These are phyloP conservation scores for Cladosporium phlei DNA, from an alignment of 2,329 filamentous ascomycete genomes.

Conservation along the genomic window DNA sequence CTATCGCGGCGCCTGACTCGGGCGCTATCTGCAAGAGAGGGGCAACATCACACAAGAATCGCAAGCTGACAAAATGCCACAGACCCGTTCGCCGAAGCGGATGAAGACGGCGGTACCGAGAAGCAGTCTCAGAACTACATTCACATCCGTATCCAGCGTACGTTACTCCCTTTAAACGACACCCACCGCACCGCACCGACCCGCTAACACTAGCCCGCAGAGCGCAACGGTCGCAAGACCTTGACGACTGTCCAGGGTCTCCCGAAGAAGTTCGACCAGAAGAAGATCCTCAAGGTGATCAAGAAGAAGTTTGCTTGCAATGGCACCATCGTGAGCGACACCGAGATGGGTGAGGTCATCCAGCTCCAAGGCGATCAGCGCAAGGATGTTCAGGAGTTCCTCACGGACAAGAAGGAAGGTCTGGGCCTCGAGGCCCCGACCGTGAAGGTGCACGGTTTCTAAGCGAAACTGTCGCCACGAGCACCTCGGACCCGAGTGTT, in stretches of 20 bases:
- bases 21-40: conserved; percentile 4
- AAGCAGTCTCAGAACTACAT: conserved; percentile 97
- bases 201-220: conserved; percentile 44
- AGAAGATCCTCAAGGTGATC: conserved; percentile 99
- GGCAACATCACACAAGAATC: background rate
- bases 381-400: conserved; percentile 97
- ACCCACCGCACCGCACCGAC: background rate
- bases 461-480: conserved; percentile 14
- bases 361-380: conserved; percentile 99
- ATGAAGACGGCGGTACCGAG: conserved; percentile 95
- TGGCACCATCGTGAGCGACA: conserved; percentile 97
- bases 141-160: conserved; percentile 99
- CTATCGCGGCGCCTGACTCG: background rate
- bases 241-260: conserved; percentile 99
- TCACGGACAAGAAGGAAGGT: conserved; percentile 91
- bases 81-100: conserved; percentile 99
- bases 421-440: conserved; percentile 92
- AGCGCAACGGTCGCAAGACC: conserved; percentile 99
- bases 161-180: conserved; percentile 37
- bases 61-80: conserved; percentile 4
- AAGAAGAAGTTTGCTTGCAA: conserved; percentile 99
- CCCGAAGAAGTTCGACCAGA: conserved; percentile 97
- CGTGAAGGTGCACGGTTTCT: conserved; percentile 69
- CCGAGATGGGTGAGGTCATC: conserved; percentile 98
- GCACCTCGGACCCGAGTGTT: conserved; percentile 3